Conservation (phyloP, 495 filamentous ascomycete species). For the Zalerion maritima region DNA sequence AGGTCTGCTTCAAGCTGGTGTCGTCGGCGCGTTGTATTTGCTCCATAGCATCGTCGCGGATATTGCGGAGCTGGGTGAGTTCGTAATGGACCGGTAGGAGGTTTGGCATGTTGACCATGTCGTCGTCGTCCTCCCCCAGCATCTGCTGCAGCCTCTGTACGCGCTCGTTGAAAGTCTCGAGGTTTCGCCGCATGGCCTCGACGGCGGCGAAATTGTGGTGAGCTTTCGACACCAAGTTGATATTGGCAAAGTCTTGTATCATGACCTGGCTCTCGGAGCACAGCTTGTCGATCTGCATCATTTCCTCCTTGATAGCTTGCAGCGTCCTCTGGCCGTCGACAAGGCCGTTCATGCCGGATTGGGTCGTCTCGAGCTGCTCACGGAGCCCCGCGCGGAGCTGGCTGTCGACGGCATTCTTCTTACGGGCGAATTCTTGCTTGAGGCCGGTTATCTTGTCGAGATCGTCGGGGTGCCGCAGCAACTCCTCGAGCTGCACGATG, state of each 20-base stretch:
- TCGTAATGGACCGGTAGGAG: slow-evolving; percentile 78
- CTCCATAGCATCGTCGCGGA: slow-evolving; percentile 89
- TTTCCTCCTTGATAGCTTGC: slow-evolving; percentile 84
- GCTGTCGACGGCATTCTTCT: slow-evolving; percentile 80
- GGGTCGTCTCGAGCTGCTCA: slow-evolving; percentile 84
- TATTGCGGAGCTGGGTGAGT: slow-evolving; percentile 79
- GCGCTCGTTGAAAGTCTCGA: slow-evolving; percentile 71
- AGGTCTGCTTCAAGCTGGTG: slow-evolving; percentile 54
- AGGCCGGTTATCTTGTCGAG: slow-evolving; percentile 86
- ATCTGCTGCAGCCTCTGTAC: slow-evolving; percentile 59
- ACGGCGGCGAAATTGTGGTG: slow-evolving; percentile 90
- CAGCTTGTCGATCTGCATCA: slow-evolving; percentile 95
- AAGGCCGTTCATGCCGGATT: slow-evolving; percentile 75
- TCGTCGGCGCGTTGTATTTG: slow-evolving; percentile 71
- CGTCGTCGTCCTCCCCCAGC: slow-evolving; percentile 66
- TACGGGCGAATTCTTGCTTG: slow-evolving; percentile 85
- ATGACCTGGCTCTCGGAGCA: slow-evolving; percentile 92
- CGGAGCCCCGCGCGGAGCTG: slow-evolving; percentile 76
- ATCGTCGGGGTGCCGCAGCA: slow-evolving; percentile 62
- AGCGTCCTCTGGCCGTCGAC: slow-evolving; percentile 78
- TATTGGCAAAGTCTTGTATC: slow-evolving; percentile 92
- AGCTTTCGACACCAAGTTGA: slow-evolving; percentile 83
- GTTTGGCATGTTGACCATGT: slow-evolving; percentile 82
- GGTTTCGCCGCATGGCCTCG: slow-evolving; percentile 75
- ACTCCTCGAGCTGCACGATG: slow-evolving; percentile 56